Evolutionary conservation across 1,139 yeast species (phyloP).

Genomic region (Saccharomyces hybrid): DNA sequence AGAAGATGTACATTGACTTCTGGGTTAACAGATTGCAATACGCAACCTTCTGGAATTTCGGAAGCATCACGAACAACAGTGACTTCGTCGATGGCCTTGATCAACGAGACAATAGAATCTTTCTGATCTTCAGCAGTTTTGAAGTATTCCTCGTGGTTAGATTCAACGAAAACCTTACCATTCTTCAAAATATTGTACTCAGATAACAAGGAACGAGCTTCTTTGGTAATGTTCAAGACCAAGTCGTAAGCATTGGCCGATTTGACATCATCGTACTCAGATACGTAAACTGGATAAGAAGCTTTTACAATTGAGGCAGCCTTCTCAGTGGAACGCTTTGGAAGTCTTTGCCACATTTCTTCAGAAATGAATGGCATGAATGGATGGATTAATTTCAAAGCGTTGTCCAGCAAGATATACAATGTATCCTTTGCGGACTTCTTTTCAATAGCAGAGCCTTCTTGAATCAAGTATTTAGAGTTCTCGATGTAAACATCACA

Average conservation of each 20-base stretch:
- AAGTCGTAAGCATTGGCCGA: slow-evolving; percentile 73
- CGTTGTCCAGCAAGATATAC: slow-evolving; percentile 88
- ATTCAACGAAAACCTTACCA: slow-evolving; percentile 78
- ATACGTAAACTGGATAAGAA: slow-evolving; percentile 60
- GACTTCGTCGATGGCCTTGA: slow-evolving; percentile 78
- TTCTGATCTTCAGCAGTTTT: slow-evolving; percentile 58
- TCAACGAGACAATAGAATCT: slow-evolving; percentile 78
- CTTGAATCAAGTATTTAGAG: slow-evolving; percentile 85
- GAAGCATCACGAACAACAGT: slow-evolving; percentile 50
- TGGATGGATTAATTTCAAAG: slow-evolving; percentile 89
- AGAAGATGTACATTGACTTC: slow-evolving; percentile 80
- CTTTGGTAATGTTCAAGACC: slow-evolving; percentile 79
- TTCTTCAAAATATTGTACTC: slow-evolving; percentile 85
- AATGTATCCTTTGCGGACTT: slow-evolving; percentile 89
- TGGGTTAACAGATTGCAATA: slow-evolving; percentile 71
- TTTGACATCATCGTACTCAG: slow-evolving; percentile 53
- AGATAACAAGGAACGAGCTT: slow-evolving; percentile 84
- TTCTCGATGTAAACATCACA: slow-evolving; percentile 98
- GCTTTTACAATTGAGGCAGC: slow-evolving; percentile 74
- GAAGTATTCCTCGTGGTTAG: slow-evolving; percentile 39
- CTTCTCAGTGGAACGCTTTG: slow-evolving; percentile 70
- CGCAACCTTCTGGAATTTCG: slow-evolving; percentile 81
- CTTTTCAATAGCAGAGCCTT: slow-evolving; percentile 79
- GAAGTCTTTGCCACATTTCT: slow-evolving; percentile 98
- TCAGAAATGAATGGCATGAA: slow-evolving; percentile 97